Evolutionary conservation across 1,284 basidiomycete species (phyloP).

Genomic region (Gastroboletus turbinatus): DNA sequence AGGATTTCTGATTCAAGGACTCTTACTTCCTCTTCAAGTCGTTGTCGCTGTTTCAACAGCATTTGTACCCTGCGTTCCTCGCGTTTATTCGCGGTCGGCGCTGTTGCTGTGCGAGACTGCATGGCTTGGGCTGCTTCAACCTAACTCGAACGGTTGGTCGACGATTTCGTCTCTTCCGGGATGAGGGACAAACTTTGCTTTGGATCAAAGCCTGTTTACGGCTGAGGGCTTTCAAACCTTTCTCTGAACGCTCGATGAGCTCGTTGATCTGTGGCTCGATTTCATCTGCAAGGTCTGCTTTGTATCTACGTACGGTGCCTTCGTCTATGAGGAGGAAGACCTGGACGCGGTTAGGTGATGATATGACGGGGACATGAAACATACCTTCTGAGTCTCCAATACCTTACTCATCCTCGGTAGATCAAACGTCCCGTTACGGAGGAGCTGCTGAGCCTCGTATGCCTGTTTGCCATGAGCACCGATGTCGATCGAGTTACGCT

Average conservation of each 20-base stretch:
- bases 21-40: constrained; percentile 54
- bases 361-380: constrained; percentile 7
- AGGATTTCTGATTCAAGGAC: constrained; percentile 59
- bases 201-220: constrained; percentile 60
- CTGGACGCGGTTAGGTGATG: constrained; percentile 36
- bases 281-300: constrained; percentile 69
- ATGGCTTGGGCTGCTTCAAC: constrained; percentile 49
- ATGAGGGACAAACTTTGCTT: constrained; percentile 47
- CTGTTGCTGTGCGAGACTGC: constrained; percentile 42
- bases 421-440: constrained; percentile 68
- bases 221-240: constrained; percentile 56
- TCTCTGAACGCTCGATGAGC: constrained; percentile 67
- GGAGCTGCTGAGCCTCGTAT: constrained; percentile 63
- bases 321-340: constrained; percentile 72
- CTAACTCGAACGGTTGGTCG: constrained; percentile 32
- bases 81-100: constrained; percentile 60
- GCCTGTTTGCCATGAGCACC: constrained; percentile 40
- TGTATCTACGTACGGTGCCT: constrained; percentile 64
- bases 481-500: not conserved
- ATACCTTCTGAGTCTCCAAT: constrained; percentile 61
- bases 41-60: constrained; percentile 61
- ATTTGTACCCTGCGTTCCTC: constrained; percentile 63
- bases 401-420: constrained; percentile 66
- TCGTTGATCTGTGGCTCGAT: constrained; percentile 77
- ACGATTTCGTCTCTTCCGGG: not conserved